A percentile compares a stretch with the other conserved stretches of the same genome.
Evolutionary conservation across 441 rosid species (phyloP).

Genomic region (Euphorbia celastroides): DNA sequence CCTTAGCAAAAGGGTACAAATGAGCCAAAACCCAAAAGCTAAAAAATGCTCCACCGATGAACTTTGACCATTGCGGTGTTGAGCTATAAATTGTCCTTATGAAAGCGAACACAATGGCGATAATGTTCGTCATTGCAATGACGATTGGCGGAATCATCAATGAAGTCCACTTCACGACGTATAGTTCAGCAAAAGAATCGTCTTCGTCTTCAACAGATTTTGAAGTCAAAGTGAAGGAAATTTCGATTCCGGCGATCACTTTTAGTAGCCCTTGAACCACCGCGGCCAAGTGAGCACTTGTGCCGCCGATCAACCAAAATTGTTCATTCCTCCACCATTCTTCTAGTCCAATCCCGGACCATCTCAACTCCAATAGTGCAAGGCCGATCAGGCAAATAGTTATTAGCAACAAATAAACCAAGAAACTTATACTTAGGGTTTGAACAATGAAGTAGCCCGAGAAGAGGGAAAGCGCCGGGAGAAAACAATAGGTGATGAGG

Average conservation of each 20-base stretch:
- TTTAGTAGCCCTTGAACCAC: constrained; percentile 73
- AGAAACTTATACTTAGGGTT: constrained; percentile 44
- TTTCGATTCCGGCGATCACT: constrained; percentile 84
- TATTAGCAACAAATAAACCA: constrained; percentile 54
- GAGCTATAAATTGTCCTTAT: constrained; percentile 58
- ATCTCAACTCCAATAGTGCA: constrained; percentile 70
- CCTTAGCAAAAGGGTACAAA: constrained; percentile 87
- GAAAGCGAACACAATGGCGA: constrained; percentile 62
- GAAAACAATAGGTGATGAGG: constrained; percentile 80
- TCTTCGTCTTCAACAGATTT: constrained; percentile 74
- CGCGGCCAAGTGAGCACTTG: constrained; percentile 77
- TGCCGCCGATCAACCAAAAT: constrained; percentile 77
- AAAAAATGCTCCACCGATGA: constrained; percentile 84
- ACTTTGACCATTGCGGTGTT: constrained; percentile 72
- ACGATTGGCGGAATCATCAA: constrained; percentile 83
- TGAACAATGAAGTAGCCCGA: constrained; percentile 81
- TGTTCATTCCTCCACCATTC: constrained; percentile 99
- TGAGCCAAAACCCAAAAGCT: constrained; percentile 92
- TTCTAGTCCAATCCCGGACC: constrained; percentile 75
- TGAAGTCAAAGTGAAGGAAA: constrained; percentile 78
- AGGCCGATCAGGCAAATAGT: constrained; percentile 54
- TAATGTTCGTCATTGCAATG: constrained; percentile 74
- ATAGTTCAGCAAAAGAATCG: constrained; percentile 66
- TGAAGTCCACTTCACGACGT: constrained; percentile 74
- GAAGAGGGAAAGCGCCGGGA: constrained; percentile 85